Conservation (phyloP, 108 stramenopile genomes). For the Discostella pseudostelligera region DNA sequence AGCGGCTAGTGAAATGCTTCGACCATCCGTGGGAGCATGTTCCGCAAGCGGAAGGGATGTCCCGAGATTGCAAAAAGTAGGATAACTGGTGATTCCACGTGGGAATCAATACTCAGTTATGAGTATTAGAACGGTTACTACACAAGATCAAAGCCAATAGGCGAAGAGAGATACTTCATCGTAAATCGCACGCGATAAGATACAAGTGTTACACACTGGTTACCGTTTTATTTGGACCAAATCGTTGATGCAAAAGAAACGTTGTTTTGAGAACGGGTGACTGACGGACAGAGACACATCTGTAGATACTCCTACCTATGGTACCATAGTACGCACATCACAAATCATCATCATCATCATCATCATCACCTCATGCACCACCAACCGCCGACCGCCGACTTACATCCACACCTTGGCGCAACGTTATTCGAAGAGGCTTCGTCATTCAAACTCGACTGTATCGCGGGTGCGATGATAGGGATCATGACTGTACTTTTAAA, state of each 20-base stretch:
- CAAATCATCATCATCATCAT: too few relatives aligned
- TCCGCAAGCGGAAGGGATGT: constrained; percentile 71
- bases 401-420: background rate
- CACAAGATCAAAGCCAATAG: constrained; percentile 86
- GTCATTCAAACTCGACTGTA: background rate
- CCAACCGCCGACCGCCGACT: too few relatives aligned
- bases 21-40: constrained; percentile 76
- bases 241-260: background rate
- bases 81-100: constrained; percentile 58
- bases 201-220: too few relatives aligned
- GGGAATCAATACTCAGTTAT: constrained; percentile 62
- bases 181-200: too few relatives aligned
- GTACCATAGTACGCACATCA: too few relatives aligned
- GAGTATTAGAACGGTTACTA: constrained; percentile 83
- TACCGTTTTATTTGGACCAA: background rate
- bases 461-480: background rate
- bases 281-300: background rate
- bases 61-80: constrained; percentile 64
- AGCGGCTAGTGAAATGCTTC: constrained; percentile 86
- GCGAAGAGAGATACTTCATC: constrained; percentile 65
- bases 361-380: too few relatives aligned
- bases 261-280: background rate
- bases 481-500: constrained; percentile 40
- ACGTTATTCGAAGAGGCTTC: background rate
- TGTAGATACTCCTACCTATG: too few relatives aligned